phyloP scores from a whole-genome alignment of 768 basidiomycete species.

The Strobilomyces echinocephalus region DNA sequence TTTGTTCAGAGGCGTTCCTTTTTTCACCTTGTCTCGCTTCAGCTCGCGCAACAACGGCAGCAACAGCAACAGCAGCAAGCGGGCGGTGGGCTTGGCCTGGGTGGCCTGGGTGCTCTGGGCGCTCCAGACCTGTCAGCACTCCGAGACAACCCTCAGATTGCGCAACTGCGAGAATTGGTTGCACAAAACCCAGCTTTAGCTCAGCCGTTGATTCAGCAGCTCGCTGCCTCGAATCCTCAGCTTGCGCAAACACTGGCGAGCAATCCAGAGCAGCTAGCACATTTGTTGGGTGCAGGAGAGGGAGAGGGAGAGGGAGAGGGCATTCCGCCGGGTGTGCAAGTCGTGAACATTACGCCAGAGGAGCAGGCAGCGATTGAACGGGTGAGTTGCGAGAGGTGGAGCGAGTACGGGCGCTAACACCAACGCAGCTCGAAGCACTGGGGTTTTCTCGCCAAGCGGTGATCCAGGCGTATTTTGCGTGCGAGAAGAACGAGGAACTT shows the following conservation, averaged over 20 bases:
- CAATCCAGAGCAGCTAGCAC: slow-evolving; percentile 67
- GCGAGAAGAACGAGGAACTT: slow-evolving; percentile 95
- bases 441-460: slow-evolving; percentile 81
- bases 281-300: slow-evolving; percentile 51
- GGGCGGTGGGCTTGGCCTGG: slow-evolving; percentile 23
- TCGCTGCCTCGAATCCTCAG: slow-evolving; percentile 68
- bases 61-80: slow-evolving; percentile 16
- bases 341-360: slow-evolving; percentile 77
- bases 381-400: slow-evolving; percentile 44
- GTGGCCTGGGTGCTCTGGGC: slow-evolving; percentile 17
- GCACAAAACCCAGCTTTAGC: slow-evolving; percentile 71
- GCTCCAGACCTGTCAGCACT: slow-evolving; percentile 49
- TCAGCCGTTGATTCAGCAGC: slow-evolving; percentile 80
- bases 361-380: slow-evolving; percentile 87
- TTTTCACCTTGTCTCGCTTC: slow-evolving; percentile 2
- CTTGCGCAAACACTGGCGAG: slow-evolving; percentile 62
- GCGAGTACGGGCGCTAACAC: slow-evolving; percentile 1
- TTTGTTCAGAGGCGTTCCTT: not conserved
- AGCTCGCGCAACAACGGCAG: slow-evolving; percentile 69
- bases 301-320: slow-evolving; percentile 38
- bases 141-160: slow-evolving; percentile 59
- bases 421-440: slow-evolving; percentile 67
- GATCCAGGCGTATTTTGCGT: slow-evolving; percentile 90
- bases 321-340: slow-evolving; percentile 28
- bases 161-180: slow-evolving; percentile 68